Conservation (phyloP, 2,329 filamentous ascomycete species). For the Sordariomycetes sp. region DNA sequence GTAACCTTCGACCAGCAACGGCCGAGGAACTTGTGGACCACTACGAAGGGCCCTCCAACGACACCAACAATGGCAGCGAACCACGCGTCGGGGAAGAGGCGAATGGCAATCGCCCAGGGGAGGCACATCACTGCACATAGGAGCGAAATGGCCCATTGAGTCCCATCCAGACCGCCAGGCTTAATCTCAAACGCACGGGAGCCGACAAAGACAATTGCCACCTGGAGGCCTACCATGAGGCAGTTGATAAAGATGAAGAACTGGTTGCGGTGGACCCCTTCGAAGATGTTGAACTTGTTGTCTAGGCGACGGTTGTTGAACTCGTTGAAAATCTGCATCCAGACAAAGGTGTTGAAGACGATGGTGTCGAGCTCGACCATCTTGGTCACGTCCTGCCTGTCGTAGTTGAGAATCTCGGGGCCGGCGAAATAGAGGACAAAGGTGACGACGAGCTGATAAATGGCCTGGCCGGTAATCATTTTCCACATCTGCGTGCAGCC, state of each 20-base stretch:
- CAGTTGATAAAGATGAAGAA: slow-evolving; percentile 44
- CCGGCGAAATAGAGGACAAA: slow-evolving; percentile 50
- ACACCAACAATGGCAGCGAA: slow-evolving; percentile 17
- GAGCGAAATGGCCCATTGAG: slow-evolving; percentile 40
- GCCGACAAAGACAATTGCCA: slow-evolving; percentile 44
- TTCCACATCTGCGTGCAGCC: slow-evolving; percentile 40
- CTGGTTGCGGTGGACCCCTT: slow-evolving; percentile 39
- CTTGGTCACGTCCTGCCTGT: slow-evolving; percentile 20
- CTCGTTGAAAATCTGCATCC: slow-evolving; percentile 62
- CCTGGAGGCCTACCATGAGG: slow-evolving; percentile 43
- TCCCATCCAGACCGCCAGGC: slow-evolving; percentile 19
- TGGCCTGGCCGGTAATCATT: slow-evolving; percentile 48
- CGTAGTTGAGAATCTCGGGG: slow-evolving; percentile 36
- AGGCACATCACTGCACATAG: slow-evolving; percentile 32
- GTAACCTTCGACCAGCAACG: neutral
- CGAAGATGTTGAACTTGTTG: slow-evolving; percentile 48
- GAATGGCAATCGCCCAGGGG: slow-evolving; percentile 32
- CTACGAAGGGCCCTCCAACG: slow-evolving; percentile 16
- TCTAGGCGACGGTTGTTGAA: slow-evolving; percentile 52
- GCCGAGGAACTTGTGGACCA: slow-evolving; percentile 9
- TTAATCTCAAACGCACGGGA: slow-evolving; percentile 39
- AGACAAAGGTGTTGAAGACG: slow-evolving; percentile 59
- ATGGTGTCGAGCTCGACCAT: slow-evolving; percentile 41
- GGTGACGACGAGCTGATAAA: slow-evolving; percentile 44
- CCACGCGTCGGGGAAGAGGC: slow-evolving; percentile 32